These are phyloP conservation scores for Galerina sulciceps DNA, from an alignment of 768 basidiomycete species.

Conservation along the genomic window DNA sequence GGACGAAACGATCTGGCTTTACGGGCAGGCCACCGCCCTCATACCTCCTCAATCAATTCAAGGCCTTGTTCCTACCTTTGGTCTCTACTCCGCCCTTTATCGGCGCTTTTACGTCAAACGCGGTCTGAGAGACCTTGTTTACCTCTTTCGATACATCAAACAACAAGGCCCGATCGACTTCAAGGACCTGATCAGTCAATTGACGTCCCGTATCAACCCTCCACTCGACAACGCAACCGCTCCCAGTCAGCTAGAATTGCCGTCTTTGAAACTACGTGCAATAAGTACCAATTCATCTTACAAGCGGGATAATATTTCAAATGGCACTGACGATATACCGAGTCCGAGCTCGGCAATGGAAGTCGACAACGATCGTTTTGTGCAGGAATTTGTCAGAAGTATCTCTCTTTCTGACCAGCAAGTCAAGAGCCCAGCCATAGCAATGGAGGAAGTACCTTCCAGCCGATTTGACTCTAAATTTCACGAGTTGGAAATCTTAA, in stretches of 20 bases:
- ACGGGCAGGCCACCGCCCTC: conserved; percentile 2
- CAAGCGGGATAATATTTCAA: not conserved
- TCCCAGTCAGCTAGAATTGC: not conserved
- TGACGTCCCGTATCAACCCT: not conserved
- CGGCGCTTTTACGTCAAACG: conserved; percentile 5
- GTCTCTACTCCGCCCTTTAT: conserved; percentile 8
- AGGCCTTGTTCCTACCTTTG: conserved; percentile 3
- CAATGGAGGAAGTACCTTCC: not conserved
- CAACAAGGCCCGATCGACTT: conserved; percentile 3
- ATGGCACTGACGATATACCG: not conserved
- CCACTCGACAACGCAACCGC: not conserved
- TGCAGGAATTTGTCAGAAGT: too few relatives aligned
- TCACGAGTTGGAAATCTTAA: not conserved
- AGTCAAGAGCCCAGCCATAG: not conserved
- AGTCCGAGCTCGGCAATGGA: not conserved
- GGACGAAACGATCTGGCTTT: conserved; percentile 10
- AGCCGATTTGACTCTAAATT: not conserved
- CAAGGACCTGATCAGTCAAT: not conserved
- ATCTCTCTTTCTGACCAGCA: too few relatives aligned
- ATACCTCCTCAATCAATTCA: not conserved
- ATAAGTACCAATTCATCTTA: not conserved
- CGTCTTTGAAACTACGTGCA: not conserved
- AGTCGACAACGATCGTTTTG: not conserved
- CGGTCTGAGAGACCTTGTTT: conserved; percentile 1
- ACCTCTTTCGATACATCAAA: conserved; percentile 2